A percentile compares a stretch with the other conserved stretches of the same genome.
Conservation (phyloP, 129 eudicot genomes). For the Helichrysum umbraculigerum region DNA sequence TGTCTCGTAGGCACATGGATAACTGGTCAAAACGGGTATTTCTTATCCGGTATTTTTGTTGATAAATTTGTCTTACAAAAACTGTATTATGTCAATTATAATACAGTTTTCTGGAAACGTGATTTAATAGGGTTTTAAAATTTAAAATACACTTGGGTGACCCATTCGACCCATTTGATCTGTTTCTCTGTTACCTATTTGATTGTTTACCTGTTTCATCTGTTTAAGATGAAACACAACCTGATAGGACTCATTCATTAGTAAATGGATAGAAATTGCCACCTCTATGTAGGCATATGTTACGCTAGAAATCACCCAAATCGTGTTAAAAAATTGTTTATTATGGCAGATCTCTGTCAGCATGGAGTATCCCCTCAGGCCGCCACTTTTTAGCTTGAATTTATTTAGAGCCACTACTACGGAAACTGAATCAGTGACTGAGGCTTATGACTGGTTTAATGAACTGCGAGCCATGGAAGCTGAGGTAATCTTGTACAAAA, state of each 20-base stretch:
- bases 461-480: conserved; percentile 97
- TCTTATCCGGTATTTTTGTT: not conserved
- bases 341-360: conserved; percentile 65
- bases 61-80: not conserved
- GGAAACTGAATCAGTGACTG: conserved; percentile 42
- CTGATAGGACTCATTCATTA: not conserved
- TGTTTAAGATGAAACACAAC: not conserved
- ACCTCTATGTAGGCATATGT: not conserved
- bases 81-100: not conserved
- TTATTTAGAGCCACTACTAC: conserved; percentile 35
- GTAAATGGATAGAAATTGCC: not conserved
- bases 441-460: conserved; percentile 61
- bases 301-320: not conserved
- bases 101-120: not conserved
- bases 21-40: not conserved
- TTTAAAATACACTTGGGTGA: not conserved
- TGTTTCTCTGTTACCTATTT: not conserved
- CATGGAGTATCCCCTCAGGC: conserved; percentile 88
- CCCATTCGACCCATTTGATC: not conserved
- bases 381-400: conserved; percentile 61
- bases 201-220: not conserved
- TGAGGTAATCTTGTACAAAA: conserved; percentile 57
- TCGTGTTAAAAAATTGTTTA: conserved; percentile 10
- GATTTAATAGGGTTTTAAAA: not conserved
- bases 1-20: not conserved